Base-by-base conservation (phyloP, 2,329 filamentous ascomycete species). In the Cryphonectria carpinicola region DNA sequence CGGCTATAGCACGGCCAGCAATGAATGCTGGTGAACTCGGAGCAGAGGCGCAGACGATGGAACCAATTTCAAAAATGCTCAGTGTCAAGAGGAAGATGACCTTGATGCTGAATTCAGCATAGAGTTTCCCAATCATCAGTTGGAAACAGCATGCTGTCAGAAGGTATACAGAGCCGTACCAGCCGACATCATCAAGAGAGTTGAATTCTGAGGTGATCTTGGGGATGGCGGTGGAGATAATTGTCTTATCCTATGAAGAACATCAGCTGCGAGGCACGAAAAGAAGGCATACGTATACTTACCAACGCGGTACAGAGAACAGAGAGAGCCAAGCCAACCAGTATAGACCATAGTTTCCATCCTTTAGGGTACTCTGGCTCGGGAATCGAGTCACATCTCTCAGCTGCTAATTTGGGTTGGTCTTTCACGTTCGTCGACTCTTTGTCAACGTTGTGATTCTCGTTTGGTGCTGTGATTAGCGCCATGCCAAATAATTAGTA, bases 1-100 rank as follows among this genome's bases (percentile, higher is more conserved):
- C 65, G 49, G 65, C 65, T 39, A 66, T 54, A 35, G 65, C 65
- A 13, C 65, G 41, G 43, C 65, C 65, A 39, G 32, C 49, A 11
- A 66, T 66, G 17, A 66, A 56, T 4, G 49, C 46, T 7, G 46
- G 22, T 10, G 65, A 66, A 22, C 46, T 66, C 10, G 65, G 65
- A 22, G 65, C 65, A 49, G 65, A 25, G 25, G 39, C 54, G 39
- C 66, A 67, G 58, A 67, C n/a, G n/a, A 60, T 22, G 37, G 35
- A 43, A 7, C 66, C 66, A 11, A 62, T 14, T 32, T 62, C 54
- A 39, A 68, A 68, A 6, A 63, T 35, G 25, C 28, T 19, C 14
- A 62, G n/a, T 6, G 66, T n/a, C 11, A 37, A 10, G 22, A 62
- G 14, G 54, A 43, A 62, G 39, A 46, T 46, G 28, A 14, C 14